A percentile compares a stretch with the other conserved stretches of the same genome.
These are phyloP conservation scores for Lentinus brumalis DNA, from an alignment of 768 basidiomycete genomes.

Conservation along the genomic window DNA sequence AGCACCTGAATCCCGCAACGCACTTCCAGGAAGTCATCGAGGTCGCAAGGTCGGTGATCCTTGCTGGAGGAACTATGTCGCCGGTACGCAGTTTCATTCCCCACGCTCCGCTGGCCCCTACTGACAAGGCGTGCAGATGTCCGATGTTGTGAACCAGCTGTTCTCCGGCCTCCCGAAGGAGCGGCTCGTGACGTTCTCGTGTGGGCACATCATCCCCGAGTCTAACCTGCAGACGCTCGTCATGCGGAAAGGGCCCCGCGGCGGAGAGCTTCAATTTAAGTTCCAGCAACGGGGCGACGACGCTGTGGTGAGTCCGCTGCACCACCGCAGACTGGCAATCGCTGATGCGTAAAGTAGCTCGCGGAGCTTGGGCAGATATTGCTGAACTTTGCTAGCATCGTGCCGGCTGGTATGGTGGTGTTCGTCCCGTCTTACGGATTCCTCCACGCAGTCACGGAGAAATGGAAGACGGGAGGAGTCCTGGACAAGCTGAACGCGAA, in stretches of 20 bases:
- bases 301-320: slow-evolving; percentile 46
- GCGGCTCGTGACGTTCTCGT: slow-evolving; percentile 80
- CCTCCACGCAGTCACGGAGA: slow-evolving; percentile 61
- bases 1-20: slow-evolving; percentile 89
- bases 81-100: slow-evolving; percentile 57
- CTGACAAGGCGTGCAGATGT: slow-evolving; percentile 55
- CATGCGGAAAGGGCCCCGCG: slow-evolving; percentile 73
- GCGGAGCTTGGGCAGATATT: slow-evolving; percentile 83
- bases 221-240: slow-evolving; percentile 78
- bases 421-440: slow-evolving; percentile 94
- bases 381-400: slow-evolving; percentile 73
- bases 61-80: slow-evolving; percentile 98
- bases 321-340: too few species aligned
- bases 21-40: slow-evolving; percentile 85
- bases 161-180: slow-evolving; percentile 65
- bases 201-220: slow-evolving; percentile 88
- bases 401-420: slow-evolving; percentile 88
- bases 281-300: slow-evolving; percentile 69
- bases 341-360: slow-evolving; percentile 46
- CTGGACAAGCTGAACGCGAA: slow-evolving; percentile 63
- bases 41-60: slow-evolving; percentile 76
- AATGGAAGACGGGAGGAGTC: slow-evolving; percentile 67
- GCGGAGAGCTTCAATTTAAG: slow-evolving; percentile 78
- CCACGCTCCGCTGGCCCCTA: slow-evolving; percentile 3
- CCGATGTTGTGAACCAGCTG: slow-evolving; percentile 82